Evolutionary conservation across 2,329 filamentous ascomycete genomes (phyloP), one percentile per base, ranked within the genome.

Genomic region (Aureobasidium sp.): DNA sequence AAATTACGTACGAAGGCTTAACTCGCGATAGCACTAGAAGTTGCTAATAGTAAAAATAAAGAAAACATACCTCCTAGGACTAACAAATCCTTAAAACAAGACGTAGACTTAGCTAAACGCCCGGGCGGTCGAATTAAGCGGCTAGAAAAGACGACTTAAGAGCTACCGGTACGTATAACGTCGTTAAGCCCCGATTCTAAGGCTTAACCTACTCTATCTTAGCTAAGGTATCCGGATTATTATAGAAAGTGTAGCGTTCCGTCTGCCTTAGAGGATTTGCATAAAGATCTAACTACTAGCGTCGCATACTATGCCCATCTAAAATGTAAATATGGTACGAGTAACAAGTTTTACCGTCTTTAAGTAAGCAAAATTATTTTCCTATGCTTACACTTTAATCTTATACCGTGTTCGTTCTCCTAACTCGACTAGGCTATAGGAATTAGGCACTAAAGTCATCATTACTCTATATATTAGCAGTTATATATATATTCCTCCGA

Each of bases 11-110:
- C 37, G 17, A 38, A 17, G 37, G 8, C 3, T 15, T 17, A 15
- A 38, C 19, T 38, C n/a, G 46, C 31, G 25, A n/a, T 25, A 49
- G 46, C 46, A 49, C 46, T 49, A 11, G 31, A 49, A 49, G 46
- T 8, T 17, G 46, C 46, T 49, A 11, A 49, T 17, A 25, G 31
- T 33, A 10, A 31, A 11, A 49, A 49, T 25, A 49, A 49, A 49
- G 46, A 49, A 49, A 49, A 49, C 46, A 49, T 49, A 49, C 46
- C 46, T 49, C 46, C 46, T 49, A 11, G 46, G 46, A 49, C 46
- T 49, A 25, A 49, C 25, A 11, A 49, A 49, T 25, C 46, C 46
- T 49, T 31, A 25, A 49, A 49, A 49, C 46, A 49, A 49, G 46
- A 49, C 4, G 46, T 10, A 49, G 13, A 49, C 46, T n/a, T 49